Base-by-base conservation (phyloP, 768 basidiomycete species). In the Chalciporus chontae region DNA sequence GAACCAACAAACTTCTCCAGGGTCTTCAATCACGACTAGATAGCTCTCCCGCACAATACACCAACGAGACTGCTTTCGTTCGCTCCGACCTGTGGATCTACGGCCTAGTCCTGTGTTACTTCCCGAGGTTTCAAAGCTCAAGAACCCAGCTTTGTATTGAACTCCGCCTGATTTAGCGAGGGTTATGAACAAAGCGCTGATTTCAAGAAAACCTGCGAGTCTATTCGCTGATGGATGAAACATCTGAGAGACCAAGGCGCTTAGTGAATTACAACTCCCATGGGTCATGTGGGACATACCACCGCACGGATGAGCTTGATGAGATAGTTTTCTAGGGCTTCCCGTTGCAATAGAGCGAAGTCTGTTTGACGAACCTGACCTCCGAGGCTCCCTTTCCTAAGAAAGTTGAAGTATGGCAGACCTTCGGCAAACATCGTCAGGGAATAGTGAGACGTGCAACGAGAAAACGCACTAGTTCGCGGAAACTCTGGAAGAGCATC, bases 191-290 rank as follows among this genome's bases (percentile, higher is more conserved):
- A 98, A 73, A 1, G 94, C 84, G 39, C 90, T 94, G 39, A 98
- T 77, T 67, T 99, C 96, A 41, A 99, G 77, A 69, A 97, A 99
- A 5, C 84, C 84, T 37, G 86, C 84, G 0, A 99, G 71, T 29
- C 94, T 83, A 61, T 97, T 97, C 1, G 91, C 80, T 18, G 92
- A 83, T 1, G 94, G 91, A 60, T 94, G 91, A 69, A 95, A 96
- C 90, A 98, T 96, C 94, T 95, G 8, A 43, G 39, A 45, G 23
- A 54, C 50, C 32, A 15, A 44, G 5, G 32, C 32, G 19, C 13
- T 47, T 13, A 24, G 26, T 43, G 17, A 70, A 9, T 7, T 5
- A 6, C 34, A 4, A 29, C 7, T 31, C 26, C 18, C 32, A 19
- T 8, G 3, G 18, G n/a, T 11, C 15, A 10, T 47, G 7, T 23